Conservation (phyloP, 2,329 filamentous ascomycete genomes). For the Dendrostoma leiphaemia region DNA sequence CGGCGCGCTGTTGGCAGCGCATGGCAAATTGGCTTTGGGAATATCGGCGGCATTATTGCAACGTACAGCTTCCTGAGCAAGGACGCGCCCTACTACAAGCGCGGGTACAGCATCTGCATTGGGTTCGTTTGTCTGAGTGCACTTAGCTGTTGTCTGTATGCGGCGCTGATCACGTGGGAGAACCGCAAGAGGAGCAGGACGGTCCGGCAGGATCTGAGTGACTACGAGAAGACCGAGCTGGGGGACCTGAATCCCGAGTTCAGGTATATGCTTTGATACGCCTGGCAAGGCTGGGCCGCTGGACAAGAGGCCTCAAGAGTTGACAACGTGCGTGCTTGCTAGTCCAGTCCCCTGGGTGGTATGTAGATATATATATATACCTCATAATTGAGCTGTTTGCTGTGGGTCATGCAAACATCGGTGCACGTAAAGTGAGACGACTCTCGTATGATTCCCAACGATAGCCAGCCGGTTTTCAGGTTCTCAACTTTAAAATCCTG, state of each 20-base stretch:
- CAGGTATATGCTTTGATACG: slow-evolving; percentile 34
- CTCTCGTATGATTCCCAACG: too few species aligned
- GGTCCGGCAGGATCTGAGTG: slow-evolving; percentile 26
- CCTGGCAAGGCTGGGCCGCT: too few species aligned
- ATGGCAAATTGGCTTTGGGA: slow-evolving; percentile 78
- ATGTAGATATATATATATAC: too few species aligned
- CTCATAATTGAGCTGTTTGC: too few species aligned
- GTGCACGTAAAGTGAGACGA: too few species aligned
- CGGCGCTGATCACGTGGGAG: slow-evolving; percentile 52
- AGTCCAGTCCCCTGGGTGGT: too few species aligned
- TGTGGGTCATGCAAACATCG: too few species aligned
- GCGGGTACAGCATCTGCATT: slow-evolving; percentile 76
- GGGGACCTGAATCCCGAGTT: slow-evolving; percentile 38
- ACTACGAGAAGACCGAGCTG: slow-evolving; percentile 37
- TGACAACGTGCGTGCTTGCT: too few species aligned
- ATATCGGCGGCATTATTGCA: slow-evolving; percentile 75
- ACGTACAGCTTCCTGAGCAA: slow-evolving; percentile 66
- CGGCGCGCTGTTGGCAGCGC: slow-evolving; percentile 68
- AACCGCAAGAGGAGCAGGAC: slow-evolving; percentile 58
- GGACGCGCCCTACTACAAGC: slow-evolving; percentile 68
- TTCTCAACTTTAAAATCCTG: too few species aligned
- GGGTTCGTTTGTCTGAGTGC: slow-evolving; percentile 70
- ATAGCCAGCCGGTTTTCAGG: too few species aligned
- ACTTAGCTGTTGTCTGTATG: slow-evolving; percentile 60
- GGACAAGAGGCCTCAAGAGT: too few species aligned